Conservation (phyloP, 2,329 filamentous ascomycete genomes). For the Hypoxylon sp. region DNA sequence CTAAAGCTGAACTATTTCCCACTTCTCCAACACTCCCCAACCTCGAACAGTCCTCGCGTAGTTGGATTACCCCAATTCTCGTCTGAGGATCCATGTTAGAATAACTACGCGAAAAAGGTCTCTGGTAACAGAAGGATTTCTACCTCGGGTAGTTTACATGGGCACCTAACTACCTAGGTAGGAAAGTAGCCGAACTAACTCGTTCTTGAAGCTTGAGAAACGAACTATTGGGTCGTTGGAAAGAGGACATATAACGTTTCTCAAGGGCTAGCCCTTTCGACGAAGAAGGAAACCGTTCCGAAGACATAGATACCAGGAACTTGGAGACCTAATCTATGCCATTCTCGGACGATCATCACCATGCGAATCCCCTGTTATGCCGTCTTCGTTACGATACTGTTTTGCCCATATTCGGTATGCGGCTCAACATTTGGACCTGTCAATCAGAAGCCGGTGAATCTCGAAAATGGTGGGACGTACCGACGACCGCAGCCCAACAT, state of each 20-base stretch:
- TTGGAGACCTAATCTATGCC: not conserved
- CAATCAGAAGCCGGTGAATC: slow-evolving; percentile 40
- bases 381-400: slow-evolving; percentile 3
- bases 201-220: not conserved
- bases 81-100: not conserved
- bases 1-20: not conserved
- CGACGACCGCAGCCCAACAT: slow-evolving; percentile 63
- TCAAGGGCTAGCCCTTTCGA: not conserved
- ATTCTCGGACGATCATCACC: not conserved
- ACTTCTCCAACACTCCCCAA: not conserved
- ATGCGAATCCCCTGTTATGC: slow-evolving; percentile 8
- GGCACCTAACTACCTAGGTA: not conserved
- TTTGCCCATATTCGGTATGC: not conserved
- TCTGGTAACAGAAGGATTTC: too few species aligned
- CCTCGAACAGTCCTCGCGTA: too few species aligned
- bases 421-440: slow-evolving; percentile 30
- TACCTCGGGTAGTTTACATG: not conserved
- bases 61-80: not conserved
- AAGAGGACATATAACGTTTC: not conserved
- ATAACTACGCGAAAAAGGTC: not conserved
- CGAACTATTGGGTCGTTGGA: not conserved
- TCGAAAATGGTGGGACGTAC: not conserved
- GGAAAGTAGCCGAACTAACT: not conserved
- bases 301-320: not conserved
- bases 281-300: not conserved